Evolutionary conservation across 495 filamentous ascomycete genomes (phyloP), one percentile per base, ranked within the genome.

Genomic region (Penicillium maclennaniae): DNA sequence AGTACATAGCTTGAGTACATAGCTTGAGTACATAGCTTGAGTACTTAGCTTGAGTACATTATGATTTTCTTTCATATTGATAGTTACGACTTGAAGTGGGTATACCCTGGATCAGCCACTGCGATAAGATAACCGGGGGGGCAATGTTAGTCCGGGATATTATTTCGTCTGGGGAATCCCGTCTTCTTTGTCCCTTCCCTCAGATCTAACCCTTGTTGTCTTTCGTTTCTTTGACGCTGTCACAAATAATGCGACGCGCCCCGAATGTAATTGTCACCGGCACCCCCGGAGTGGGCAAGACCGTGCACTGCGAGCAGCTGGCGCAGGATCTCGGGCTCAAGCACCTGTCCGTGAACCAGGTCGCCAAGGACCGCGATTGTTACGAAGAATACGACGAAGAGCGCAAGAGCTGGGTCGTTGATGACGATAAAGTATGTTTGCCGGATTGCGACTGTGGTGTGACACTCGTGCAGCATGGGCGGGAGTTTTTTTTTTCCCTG

Each of bases 221-320:
- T 43, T 49, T 25, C 15, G 26, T 28, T 15, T 20, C 12, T 27
- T 20, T 43, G 25, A 38, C 19, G 12, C 21, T n/a, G 25, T 25
- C 6, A 19, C 37, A 31, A 47, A 78, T 60, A 55, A 69, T 69
- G 63, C 83, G 88, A 59, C 79, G 72, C 14, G 71, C 78, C 51
- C 93, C 93, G 26, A 98, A 97, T 69, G 88, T 97, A 63, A 87
- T 98, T 50, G 79, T 98, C 56, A 97, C 93, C 45, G 93, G 93
- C 59, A 97, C 93, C 27, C 93, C 93, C 6, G 95, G 93, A 45
- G 88, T 92, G 21, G 93, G 93, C 66, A 98, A 98, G 74, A 95
- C 91, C 16, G 89, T 86, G 17, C 91, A 95, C 69, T 86, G 85
- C 60, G 87, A 93, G 66, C 74, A 82, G 54, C 76, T 97, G 47